Evolutionary conservation across 352 stramenopile genomes (phyloP).

Genomic region (Phytophthora cactorum): DNA sequence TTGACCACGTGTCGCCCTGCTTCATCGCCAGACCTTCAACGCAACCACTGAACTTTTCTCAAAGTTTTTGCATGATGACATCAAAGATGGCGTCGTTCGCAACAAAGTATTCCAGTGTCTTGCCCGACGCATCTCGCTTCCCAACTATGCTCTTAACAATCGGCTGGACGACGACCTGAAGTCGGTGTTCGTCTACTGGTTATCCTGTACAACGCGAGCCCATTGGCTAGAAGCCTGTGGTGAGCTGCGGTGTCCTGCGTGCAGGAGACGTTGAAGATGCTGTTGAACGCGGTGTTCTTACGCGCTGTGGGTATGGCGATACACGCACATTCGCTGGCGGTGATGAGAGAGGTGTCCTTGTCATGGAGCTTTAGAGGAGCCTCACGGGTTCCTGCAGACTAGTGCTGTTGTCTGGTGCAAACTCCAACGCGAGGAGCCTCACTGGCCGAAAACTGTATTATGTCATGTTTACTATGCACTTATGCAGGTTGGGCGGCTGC

Average conservation of each 20-base stretch:
- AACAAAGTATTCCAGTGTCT: conserved; percentile 9
- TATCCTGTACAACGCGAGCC: not conserved
- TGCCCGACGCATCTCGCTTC: conserved; percentile 2
- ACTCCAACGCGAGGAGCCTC: no score
- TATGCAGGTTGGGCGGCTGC: no score
- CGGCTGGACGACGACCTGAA: conserved; percentile 4
- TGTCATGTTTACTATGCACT: no score
- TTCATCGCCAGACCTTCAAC: conserved; percentile 4
- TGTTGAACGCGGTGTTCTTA: not conserved
- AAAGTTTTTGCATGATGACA: conserved; percentile 14
- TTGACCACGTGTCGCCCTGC: conserved; percentile 3
- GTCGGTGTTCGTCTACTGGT: not conserved
- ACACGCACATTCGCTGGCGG: not conserved
- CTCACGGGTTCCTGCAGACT: no score
- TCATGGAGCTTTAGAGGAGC: no score
- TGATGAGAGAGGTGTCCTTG: no score
- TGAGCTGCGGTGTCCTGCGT: no score
- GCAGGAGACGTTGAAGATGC: not conserved
- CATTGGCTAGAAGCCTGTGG: not conserved
- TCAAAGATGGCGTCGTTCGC: conserved; percentile 7
- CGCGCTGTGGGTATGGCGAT: not conserved
- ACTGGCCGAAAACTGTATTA: no score
- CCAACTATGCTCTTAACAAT: conserved; percentile 10
- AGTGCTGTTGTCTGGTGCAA: no score
- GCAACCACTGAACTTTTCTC: conserved; percentile 5